Percentiles rank a stretch among this genome's conserved stretches.
Evolutionary conservation across 1,284 basidiomycete genomes (phyloP).

Genomic region (Inonotus obliquus): DNA sequence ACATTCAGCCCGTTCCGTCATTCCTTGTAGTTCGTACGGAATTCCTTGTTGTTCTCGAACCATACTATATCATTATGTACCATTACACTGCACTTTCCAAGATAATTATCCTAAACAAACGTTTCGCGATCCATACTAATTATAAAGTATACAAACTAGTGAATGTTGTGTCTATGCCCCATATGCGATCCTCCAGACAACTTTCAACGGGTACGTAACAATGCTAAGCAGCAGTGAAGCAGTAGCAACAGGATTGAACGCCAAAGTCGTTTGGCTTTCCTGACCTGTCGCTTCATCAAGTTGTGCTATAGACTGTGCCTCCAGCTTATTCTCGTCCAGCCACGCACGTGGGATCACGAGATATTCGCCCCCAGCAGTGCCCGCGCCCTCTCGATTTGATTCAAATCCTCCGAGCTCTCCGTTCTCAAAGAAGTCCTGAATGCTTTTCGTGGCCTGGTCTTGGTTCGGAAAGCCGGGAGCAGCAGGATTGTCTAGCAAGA

Average conservation of each 20-base stretch:
- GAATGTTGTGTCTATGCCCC: neutral
- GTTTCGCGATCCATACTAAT: too few relatives aligned
- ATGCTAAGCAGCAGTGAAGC: constrained; percentile 6
- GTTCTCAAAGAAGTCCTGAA: too few relatives aligned
- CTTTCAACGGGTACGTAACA: constrained; percentile 8
- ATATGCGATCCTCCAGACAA: constrained; percentile 15
- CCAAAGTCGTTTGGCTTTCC: neutral
- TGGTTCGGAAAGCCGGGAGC: neutral
- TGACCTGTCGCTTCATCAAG: neutral
- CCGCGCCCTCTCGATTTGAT: too few relatives aligned
- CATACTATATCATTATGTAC: neutral
- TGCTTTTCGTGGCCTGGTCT: too few relatives aligned
- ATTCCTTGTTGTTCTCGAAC: neutral
- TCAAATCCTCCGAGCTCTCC: too few relatives aligned
- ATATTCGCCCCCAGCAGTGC: neutral
- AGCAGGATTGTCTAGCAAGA: neutral
- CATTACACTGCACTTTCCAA: neutral
- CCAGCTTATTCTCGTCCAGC: constrained; percentile 6
- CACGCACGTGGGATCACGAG: neutral
- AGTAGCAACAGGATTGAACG: constrained; percentile 3
- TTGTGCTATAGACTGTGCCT: neutral
- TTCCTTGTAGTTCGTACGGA: neutral
- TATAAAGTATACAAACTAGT: too few relatives aligned
- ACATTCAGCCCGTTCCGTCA: neutral
- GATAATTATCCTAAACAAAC: neutral